Evolutionary conservation across 1,139 yeast species (phyloP).

Genomic region (Ogataea hybrid): DNA sequence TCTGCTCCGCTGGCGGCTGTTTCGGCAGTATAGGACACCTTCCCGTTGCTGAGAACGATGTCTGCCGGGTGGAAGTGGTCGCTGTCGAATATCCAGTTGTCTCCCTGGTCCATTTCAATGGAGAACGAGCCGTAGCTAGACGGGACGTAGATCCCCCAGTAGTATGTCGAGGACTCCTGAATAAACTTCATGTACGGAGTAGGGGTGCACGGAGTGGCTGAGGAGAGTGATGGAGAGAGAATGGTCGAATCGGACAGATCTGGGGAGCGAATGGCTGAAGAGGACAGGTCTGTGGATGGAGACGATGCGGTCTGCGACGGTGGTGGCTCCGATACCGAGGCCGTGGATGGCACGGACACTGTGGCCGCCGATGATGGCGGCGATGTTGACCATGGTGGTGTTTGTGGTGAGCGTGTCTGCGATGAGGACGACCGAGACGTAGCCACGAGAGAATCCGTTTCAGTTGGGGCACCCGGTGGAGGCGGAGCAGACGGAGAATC

Average conservation of each 20-base stretch:
- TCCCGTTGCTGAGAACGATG: not conserved
- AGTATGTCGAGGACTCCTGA: not conserved
- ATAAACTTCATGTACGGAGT: slow-evolving; percentile 3
- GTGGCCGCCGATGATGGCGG: not conserved
- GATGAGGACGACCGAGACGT: not conserved
- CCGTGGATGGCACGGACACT: not conserved
- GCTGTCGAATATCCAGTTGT: slow-evolving; percentile 7
- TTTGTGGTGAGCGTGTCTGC: not conserved
- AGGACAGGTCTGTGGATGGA: not conserved
- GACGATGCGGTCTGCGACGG: not conserved
- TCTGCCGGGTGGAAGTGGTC: slow-evolving; percentile 1
- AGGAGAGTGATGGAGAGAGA: not conserved
- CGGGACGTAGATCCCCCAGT: slow-evolving; percentile 9
- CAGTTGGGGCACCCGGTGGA: not conserved
- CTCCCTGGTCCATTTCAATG: slow-evolving; percentile 2
- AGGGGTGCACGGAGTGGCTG: not conserved
- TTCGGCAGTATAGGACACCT: not conserved
- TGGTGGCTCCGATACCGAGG: not conserved
- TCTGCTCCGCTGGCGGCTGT: not conserved
- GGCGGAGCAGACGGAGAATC: not conserved
- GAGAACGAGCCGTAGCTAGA: slow-evolving; percentile 7
- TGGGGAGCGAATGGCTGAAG: not conserved
- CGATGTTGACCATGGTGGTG: not conserved
- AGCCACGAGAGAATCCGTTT: not conserved
- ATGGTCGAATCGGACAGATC: not conserved